These are phyloP conservation scores for Cadophora sp. DNA, from an alignment of 2,329 filamentous ascomycete species.

Conservation along the genomic window DNA sequence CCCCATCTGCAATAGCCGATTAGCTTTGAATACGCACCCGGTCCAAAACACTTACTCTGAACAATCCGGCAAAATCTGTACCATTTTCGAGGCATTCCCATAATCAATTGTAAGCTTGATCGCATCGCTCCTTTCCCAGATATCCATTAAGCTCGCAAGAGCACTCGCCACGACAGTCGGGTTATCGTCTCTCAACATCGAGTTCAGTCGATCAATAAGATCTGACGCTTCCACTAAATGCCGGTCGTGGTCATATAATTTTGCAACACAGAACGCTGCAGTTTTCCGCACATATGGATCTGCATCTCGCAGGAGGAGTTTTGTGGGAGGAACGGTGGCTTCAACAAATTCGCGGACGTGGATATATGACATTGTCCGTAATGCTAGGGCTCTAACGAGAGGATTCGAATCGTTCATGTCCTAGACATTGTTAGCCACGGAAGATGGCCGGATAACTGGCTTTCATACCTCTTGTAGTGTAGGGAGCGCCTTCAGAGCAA, in stretches of 20 bases:
- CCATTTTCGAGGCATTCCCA: slow-evolving; percentile 95
- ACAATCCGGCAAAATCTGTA: slow-evolving; percentile 94
- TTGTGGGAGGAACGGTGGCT: slow-evolving; percentile 84
- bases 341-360: slow-evolving; percentile 97
- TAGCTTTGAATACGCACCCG: background rate
- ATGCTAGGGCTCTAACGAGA: slow-evolving; percentile 86
- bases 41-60: slow-evolving; percentile 73
- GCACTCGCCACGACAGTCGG: slow-evolving; percentile 97
- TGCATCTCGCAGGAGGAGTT: slow-evolving; percentile 79
- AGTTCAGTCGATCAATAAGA: slow-evolving; percentile 89
- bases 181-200: slow-evolving; percentile 92
- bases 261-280: slow-evolving; percentile 93
- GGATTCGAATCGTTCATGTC: slow-evolving; percentile 96
- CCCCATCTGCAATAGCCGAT: slow-evolving; percentile 73
- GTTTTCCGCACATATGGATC: slow-evolving; percentile 99
- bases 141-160: slow-evolving; percentile 90
- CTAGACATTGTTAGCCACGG: slow-evolving; percentile 50
- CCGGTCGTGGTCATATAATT: slow-evolving; percentile 96
- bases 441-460: background rate
- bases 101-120: slow-evolving; percentile 99
- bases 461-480: slow-evolving; percentile 77
- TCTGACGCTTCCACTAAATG: slow-evolving; percentile 89
- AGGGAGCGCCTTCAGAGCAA: slow-evolving; percentile 90
- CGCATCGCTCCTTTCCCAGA: slow-evolving; percentile 96
- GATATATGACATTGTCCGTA: slow-evolving; percentile 96